A percentile compares a stretch with the other conserved stretches of the same genome.
Conservation (phyloP, 192 early-diverging fungal genomes). For the Podila clonocystis region DNA sequence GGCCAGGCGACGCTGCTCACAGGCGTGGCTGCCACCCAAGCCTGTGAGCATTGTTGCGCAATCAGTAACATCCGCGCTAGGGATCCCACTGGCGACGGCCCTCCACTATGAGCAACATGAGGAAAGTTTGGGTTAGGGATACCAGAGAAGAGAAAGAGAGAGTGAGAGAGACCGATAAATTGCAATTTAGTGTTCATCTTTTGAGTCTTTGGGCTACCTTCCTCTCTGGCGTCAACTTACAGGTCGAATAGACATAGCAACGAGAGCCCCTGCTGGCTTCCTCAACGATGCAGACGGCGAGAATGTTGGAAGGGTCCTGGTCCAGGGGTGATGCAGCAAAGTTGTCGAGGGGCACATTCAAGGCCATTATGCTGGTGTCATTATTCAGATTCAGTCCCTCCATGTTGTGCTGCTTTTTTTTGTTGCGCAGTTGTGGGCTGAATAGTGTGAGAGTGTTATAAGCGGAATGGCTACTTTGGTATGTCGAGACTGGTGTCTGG, state of each 20-base stretch:
- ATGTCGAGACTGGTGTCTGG: too few relatives aligned
- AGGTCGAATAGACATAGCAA: slow-evolving; percentile 49
- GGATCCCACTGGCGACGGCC: slow-evolving; percentile 49
- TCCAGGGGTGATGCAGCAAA: slow-evolving; percentile 22
- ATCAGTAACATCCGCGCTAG: slow-evolving; percentile 52
- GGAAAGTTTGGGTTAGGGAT: background rate
- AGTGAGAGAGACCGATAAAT: background rate
- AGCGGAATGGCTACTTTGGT: background rate
- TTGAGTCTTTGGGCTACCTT: background rate
- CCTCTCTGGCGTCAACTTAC: slow-evolving; percentile 22
- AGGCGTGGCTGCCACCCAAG: slow-evolving; percentile 47
- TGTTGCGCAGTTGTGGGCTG: background rate
- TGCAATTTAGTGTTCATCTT: background rate
- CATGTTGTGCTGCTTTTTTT: slow-evolving; percentile 30
- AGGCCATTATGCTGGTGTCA: slow-evolving; percentile 23
- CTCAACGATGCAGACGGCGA: slow-evolving; percentile 37
- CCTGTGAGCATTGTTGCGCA: slow-evolving; percentile 42
- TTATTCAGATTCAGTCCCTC: slow-evolving; percentile 44
- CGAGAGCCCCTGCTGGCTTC: slow-evolving; percentile 26
- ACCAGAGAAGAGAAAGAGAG: background rate
- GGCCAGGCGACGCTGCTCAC: slow-evolving; percentile 41
- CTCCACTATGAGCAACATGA: slow-evolving; percentile 18
- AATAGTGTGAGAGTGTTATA: background rate
- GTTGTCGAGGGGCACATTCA: slow-evolving; percentile 42
- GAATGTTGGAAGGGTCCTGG: slow-evolving; percentile 2